phyloP scores from a whole-genome alignment of 192 early-diverging fungal species.

The Dissophora globulifera region DNA sequence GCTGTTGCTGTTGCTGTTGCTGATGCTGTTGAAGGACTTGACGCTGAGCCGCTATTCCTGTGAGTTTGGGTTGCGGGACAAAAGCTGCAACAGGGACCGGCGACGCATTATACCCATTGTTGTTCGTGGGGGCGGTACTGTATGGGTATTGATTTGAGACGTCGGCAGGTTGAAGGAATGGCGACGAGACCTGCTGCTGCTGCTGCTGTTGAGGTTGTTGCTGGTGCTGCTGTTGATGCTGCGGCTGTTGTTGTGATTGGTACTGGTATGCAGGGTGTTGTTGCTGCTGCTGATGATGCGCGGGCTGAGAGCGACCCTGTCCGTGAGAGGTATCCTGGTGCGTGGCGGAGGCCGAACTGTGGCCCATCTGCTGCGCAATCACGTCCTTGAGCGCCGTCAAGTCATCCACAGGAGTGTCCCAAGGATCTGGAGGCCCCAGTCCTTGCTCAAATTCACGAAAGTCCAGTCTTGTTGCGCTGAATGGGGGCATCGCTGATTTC shows the following conservation, averaged over 20 bases:
- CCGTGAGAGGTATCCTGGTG: too few species aligned
- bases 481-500: constrained; percentile 37
- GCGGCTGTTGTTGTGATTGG: constrained; percentile 13
- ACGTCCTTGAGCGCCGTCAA: constrained; percentile 65
- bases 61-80: constrained; percentile 19
- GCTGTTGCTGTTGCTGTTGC: constrained; percentile 7
- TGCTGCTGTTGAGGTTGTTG: neutral
- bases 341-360: constrained; percentile 10
- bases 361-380: constrained; percentile 54
- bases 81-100: constrained; percentile 33
- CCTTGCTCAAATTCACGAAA: constrained; percentile 75
- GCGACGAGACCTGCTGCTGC: neutral
- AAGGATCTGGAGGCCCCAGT: constrained; percentile 69
- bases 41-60: constrained; percentile 22
- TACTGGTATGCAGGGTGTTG: too few species aligned
- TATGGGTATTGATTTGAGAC: constrained; percentile 8
- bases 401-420: constrained; percentile 69
- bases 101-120: constrained; percentile 34
- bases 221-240: neutral
- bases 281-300: constrained; percentile 16
- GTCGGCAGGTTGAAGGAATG: neutral
- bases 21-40: constrained; percentile 40
- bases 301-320: constrained; percentile 3
- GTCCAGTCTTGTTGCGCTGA: constrained; percentile 53
- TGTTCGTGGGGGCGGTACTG: neutral